Conservation (phyloP, 257 asterid species). For the Gardenia jasminoides region DNA sequence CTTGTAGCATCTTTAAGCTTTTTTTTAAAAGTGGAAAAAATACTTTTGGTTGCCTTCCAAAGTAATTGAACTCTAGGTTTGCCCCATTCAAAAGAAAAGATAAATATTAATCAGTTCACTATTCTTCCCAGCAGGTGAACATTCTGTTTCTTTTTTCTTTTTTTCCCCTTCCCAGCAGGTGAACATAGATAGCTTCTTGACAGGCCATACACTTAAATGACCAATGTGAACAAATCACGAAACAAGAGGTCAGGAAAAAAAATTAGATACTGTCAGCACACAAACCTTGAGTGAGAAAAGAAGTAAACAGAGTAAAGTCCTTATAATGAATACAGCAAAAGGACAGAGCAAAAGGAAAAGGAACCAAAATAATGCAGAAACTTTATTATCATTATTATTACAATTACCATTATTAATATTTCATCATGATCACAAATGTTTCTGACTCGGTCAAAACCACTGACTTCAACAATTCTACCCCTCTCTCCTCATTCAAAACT, state of each 20-base stretch:
- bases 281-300: neutral
- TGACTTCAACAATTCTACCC: neutral
- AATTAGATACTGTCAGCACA: neutral
- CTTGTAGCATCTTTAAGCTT: no score
- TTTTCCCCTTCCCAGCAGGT: neutral
- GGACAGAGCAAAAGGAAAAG: neutral
- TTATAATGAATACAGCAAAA: neutral
- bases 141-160: no score
- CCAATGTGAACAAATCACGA: neutral
- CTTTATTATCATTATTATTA: no score
- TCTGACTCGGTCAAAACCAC: no score
- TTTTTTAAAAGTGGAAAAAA: no score
- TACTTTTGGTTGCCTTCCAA: no score
- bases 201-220: neutral
- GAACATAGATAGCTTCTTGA: no score
- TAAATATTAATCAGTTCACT: neutral
- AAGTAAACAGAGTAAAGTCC: no score
- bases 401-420: no score
- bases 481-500: neutral
- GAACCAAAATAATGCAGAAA: neutral
- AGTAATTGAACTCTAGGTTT: neutral
- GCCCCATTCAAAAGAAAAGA: neutral
- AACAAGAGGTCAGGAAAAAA: no score
- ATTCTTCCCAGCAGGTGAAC: neutral
- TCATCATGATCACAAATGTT: neutral